phyloP scores from a whole-genome alignment of 257 asterid genomes.

The Nemophila menziesii region DNA sequence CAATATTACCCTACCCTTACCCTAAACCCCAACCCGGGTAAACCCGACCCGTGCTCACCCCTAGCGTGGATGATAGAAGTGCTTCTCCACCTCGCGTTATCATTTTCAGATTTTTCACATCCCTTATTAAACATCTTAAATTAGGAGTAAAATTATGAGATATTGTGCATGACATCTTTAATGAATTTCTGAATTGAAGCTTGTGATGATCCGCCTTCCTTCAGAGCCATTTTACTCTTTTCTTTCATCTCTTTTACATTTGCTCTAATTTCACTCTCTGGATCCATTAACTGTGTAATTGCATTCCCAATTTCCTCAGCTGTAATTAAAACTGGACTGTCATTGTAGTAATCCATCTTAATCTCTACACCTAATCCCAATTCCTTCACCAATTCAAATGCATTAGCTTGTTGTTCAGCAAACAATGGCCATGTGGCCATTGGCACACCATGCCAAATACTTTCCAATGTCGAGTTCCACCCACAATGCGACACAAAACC shows the following conservation, averaged over 20 bases:
- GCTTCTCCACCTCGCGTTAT: too few species aligned
- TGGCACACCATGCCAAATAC: slow-evolving; percentile 17
- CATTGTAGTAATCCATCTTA: slow-evolving; percentile 12
- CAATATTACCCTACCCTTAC: too few species aligned
- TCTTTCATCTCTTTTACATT: slow-evolving; percentile 11
- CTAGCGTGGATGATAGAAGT: too few species aligned
- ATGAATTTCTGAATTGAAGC: slow-evolving; percentile 5
- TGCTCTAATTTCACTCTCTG: slow-evolving; percentile 4
- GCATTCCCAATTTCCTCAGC: slow-evolving; percentile 15
- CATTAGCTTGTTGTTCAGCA: slow-evolving; percentile 21
- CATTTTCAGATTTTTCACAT: too few species aligned
- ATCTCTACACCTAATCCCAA: slow-evolving; percentile 15
- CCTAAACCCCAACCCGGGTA: too few species aligned
- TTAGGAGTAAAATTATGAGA: too few species aligned
- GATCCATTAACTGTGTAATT: slow-evolving; percentile 13
- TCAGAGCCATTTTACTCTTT: slow-evolving; percentile 8
- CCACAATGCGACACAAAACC: too few species aligned
- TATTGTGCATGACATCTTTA: slow-evolving; percentile 19
- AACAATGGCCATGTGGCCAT: slow-evolving; percentile 20
- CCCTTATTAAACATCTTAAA: too few species aligned
- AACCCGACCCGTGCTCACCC: too few species aligned
- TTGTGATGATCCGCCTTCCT: slow-evolving; percentile 18
- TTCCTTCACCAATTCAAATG: slow-evolving; percentile 13
- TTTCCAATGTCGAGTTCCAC: slow-evolving; percentile 15
- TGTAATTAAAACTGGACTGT: slow-evolving; percentile 1